phyloP scores from a whole-genome alignment of 75 land plant genomes.

The Selaginella tamariscina region DNA sequence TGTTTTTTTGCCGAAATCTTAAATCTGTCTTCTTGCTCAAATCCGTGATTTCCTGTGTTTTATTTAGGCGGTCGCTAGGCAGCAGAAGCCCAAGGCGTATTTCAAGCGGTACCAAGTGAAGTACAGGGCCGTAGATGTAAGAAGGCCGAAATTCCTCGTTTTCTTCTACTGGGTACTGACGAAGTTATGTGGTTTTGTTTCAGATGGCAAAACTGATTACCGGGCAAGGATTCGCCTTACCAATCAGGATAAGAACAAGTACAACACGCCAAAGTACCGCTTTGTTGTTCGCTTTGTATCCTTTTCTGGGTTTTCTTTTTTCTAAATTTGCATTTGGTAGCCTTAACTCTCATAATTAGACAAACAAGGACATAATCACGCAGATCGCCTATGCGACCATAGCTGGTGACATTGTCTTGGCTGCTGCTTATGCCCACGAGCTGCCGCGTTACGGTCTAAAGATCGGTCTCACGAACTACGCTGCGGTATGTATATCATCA shows the following conservation, averaged over 20 bases:
- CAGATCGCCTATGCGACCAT: conserved; percentile 81
- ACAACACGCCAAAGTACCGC: conserved; percentile 88
- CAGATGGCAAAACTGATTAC: conserved; percentile 92
- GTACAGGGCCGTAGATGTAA: not conserved
- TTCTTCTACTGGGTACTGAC: too few species aligned
- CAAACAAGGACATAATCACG: conserved; percentile 80
- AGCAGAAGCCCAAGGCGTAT: not conserved
- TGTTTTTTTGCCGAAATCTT: too few species aligned
- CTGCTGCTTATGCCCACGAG: conserved; percentile 85
- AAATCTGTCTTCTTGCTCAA: too few species aligned
- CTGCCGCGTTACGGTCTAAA: conserved; percentile 81
- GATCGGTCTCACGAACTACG: conserved; percentile 91
- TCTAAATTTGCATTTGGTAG: too few species aligned
- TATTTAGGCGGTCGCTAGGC: not conserved
- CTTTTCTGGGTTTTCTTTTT: too few species aligned
- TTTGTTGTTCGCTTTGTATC: conserved; percentile 88
- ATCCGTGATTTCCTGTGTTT: too few species aligned
- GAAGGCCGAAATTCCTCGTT: not conserved
- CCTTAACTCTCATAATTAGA: too few species aligned
- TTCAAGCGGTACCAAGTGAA: not conserved
- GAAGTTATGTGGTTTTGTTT: too few species aligned
- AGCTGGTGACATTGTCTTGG: conserved; percentile 76
- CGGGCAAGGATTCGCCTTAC: conserved; percentile 77
- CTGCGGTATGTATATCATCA: conserved; percentile 65
- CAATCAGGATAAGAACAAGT: conserved; percentile 88